Evolutionary conservation across 768 basidiomycete genomes (phyloP).

Genomic region (Pleurotus tuber-regium): DNA sequence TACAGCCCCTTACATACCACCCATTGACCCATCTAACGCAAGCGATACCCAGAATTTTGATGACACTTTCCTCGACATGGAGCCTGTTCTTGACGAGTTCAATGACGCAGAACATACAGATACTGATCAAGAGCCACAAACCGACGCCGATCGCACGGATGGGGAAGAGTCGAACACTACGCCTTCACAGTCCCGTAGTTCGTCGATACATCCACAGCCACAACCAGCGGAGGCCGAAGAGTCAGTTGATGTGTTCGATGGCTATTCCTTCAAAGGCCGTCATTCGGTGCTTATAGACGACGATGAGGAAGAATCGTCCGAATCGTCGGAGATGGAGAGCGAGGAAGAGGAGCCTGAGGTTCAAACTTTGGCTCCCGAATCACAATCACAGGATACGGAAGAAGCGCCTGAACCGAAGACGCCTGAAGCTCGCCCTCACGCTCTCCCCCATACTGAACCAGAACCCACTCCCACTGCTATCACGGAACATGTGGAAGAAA

Average conservation of each 20-base stretch:
- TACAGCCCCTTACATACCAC: slow-evolving; percentile 88
- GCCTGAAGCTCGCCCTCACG: slow-evolving; percentile 59
- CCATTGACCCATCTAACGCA: slow-evolving; percentile 87
- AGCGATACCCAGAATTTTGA: slow-evolving; percentile 98
- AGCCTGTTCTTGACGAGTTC: slow-evolving; percentile 81
- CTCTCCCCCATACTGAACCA: slow-evolving; percentile 23
- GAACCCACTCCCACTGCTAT: slow-evolving; percentile 6
- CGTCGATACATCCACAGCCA: slow-evolving; percentile 50
- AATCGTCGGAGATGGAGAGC: slow-evolving; percentile 35
- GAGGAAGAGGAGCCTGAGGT: slow-evolving; percentile 39
- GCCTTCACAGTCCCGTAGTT: slow-evolving; percentile 76
- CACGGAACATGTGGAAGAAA: slow-evolving; percentile 18
- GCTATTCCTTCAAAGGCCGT: slow-evolving; percentile 90
- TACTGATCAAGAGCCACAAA: slow-evolving; percentile 68
- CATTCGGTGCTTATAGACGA: slow-evolving; percentile 77
- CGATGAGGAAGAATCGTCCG: slow-evolving; percentile 58
- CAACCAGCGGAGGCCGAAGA: slow-evolving; percentile 42
- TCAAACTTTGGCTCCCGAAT: slow-evolving; percentile 21
- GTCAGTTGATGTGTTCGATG: slow-evolving; percentile 81
- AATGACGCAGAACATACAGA: slow-evolving; percentile 61
- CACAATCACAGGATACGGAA: slow-evolving; percentile 16
- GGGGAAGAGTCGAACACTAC: slow-evolving; percentile 78
- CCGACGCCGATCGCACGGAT: slow-evolving; percentile 70
- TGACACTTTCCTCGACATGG: slow-evolving; percentile 95
- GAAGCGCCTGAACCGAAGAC: slow-evolving; percentile 63